A percentile compares a stretch with the other conserved stretches of the same genome.
These are phyloP conservation scores for Pichia nanzhaoensis DNA, from an alignment of 805 yeast species.

Conservation along the genomic window DNA sequence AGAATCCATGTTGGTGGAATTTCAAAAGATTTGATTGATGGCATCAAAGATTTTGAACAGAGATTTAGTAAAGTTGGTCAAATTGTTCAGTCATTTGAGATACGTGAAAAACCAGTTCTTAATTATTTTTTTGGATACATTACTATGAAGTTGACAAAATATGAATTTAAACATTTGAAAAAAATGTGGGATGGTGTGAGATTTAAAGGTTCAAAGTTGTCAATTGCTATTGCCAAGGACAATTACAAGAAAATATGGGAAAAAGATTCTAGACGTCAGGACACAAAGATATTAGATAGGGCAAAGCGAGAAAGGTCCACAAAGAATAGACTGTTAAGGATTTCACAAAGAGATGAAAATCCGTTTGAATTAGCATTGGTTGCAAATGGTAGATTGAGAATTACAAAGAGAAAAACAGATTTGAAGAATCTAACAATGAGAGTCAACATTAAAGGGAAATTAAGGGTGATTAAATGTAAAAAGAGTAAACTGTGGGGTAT, in stretches of 20 bases:
- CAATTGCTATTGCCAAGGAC: constrained; percentile 57
- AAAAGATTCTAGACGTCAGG: constrained; percentile 38
- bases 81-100: constrained; percentile 39
- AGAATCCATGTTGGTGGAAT: constrained; percentile 62
- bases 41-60: constrained; percentile 38
- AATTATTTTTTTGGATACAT: constrained; percentile 61
- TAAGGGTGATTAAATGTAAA: constrained; percentile 50
- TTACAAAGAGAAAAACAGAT: constrained; percentile 42
- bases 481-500: constrained; percentile 90
- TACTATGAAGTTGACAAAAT: constrained; percentile 45
- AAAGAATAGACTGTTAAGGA: constrained; percentile 32
- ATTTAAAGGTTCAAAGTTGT: constrained; percentile 66
- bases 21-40: constrained; percentile 44
- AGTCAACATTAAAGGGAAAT: constrained; percentile 48
- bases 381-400: constrained; percentile 54
- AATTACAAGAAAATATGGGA: constrained; percentile 42
- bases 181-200: constrained; percentile 60
- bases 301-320: constrained; percentile 31
- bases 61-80: constrained; percentile 63
- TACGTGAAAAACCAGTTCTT: constrained; percentile 47
- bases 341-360: constrained; percentile 38
- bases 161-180: constrained; percentile 43
- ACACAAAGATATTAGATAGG: constrained; percentile 24
- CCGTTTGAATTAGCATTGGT: constrained; percentile 24
- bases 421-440: constrained; percentile 57